Conservation (phyloP, 164 flowering plant genomes). For the Stephania yunnanensis region DNA sequence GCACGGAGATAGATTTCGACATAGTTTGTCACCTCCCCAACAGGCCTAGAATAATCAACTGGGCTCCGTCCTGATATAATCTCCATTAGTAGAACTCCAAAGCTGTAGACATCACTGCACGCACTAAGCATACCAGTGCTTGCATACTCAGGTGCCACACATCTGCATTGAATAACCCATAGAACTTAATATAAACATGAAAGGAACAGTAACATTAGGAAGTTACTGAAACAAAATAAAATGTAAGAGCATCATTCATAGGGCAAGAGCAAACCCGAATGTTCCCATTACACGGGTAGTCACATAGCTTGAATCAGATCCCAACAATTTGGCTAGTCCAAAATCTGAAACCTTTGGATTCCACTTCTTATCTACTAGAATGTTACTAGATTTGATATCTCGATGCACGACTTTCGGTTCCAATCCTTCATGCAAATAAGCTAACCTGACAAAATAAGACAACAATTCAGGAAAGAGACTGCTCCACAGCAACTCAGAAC, state of each 20-base stretch:
- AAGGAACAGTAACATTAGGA: not conserved
- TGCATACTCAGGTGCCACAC: slow-evolving; percentile 93
- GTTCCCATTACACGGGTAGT: slow-evolving; percentile 96
- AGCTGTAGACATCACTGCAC: slow-evolving; percentile 84
- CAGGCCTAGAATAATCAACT: slow-evolving; percentile 69
- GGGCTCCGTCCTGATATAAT: slow-evolving; percentile 82
- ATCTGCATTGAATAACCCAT: slow-evolving; percentile 38
- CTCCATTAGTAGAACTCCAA: slow-evolving; percentile 90
- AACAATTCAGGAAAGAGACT: not conserved
- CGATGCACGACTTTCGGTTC: slow-evolving; percentile 97
- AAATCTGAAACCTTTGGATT: slow-evolving; percentile 83
- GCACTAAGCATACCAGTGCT: slow-evolving; percentile 92
- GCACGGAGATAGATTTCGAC: not conserved
- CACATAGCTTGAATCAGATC: slow-evolving; percentile 72
- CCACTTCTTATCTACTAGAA: slow-evolving; percentile 76
- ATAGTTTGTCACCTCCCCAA: slow-evolving; percentile 55
- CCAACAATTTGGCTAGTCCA: slow-evolving; percentile 85
- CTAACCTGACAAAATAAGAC: slow-evolving; percentile 40
- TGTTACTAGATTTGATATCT: slow-evolving; percentile 88
- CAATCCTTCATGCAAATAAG: slow-evolving; percentile 89
- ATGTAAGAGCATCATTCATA: not conserved
- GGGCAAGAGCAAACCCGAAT: slow-evolving; percentile 57
- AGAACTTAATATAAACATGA: not conserved
- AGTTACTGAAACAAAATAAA: not conserved
- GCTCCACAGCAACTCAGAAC: not conserved